These are phyloP conservation scores for Penicillium bialowiezense DNA, from an alignment of 495 filamentous ascomycete species.

Conservation along the genomic window DNA sequence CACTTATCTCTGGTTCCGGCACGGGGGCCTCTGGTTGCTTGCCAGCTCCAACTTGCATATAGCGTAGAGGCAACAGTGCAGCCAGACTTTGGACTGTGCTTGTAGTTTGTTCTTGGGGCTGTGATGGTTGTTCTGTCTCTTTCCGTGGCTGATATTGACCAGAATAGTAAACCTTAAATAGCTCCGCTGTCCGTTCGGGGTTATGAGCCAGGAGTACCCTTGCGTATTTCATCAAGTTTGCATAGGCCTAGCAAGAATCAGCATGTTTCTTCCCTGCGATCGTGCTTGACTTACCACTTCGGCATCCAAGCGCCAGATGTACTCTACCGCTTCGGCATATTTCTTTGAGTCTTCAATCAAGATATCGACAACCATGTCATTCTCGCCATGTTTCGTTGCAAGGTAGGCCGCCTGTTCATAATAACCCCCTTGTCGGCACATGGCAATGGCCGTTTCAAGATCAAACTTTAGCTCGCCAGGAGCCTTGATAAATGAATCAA, in stretches of 20 bases:
- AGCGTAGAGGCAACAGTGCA: slow-evolving; percentile 78
- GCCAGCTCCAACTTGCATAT: slow-evolving; percentile 63
- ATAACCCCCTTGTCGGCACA: slow-evolving; percentile 98
- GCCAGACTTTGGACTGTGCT: slow-evolving; percentile 80
- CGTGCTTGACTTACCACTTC: slow-evolving; percentile 57
- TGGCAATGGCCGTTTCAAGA: slow-evolving; percentile 91
- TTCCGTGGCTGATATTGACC: slow-evolving; percentile 75
- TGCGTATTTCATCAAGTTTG: slow-evolving; percentile 92
- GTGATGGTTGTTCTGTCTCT: slow-evolving; percentile 51
- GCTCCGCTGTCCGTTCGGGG: slow-evolving; percentile 69
- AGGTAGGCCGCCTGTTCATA: slow-evolving; percentile 95
- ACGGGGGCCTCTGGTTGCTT: slow-evolving; percentile 40
- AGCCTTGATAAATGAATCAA: slow-evolving; percentile 95
- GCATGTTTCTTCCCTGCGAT: not conserved
- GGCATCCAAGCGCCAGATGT: slow-evolving; percentile 86
- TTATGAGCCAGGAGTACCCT: slow-evolving; percentile 85
- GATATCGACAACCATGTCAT: slow-evolving; percentile 91
- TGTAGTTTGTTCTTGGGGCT: slow-evolving; percentile 54
- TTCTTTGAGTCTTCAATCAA: slow-evolving; percentile 91
- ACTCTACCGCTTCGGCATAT: slow-evolving; percentile 83
- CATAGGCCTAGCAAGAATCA: slow-evolving; percentile 60
- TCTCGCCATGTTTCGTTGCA: slow-evolving; percentile 89
- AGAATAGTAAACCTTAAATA: slow-evolving; percentile 93
- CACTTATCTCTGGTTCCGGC: slow-evolving; percentile 25
- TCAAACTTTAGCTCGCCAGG: slow-evolving; percentile 95